Base-by-base conservation (phyloP, 352 stramenopile genomes). In the Peronospora destructor region DNA sequence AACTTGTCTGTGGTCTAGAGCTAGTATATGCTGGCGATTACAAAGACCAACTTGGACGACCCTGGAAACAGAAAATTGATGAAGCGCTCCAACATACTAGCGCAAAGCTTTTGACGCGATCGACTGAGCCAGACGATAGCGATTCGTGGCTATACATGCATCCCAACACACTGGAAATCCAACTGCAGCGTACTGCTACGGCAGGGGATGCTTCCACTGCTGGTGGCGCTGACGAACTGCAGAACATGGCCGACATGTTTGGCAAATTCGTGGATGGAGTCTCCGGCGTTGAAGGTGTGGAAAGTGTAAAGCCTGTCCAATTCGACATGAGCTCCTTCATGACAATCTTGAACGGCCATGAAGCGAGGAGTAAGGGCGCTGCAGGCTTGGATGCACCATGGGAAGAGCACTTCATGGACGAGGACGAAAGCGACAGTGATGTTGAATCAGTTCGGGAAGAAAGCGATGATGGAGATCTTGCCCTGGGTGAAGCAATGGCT, bases 61-160 rank as follows among this genome's bases (percentile, higher is more conserved):
- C 45, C 1, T 92, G 74, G 61, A 61, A 58, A 12, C 11, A 60
- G 9, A 26, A 55, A 11, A 73, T 92, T 0, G 68, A 84, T 7
- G 53, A 68, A 13, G 29, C 46, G 0, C 25, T 76, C 10, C 46
- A 52, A 13, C 44, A 53, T 11, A 3, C 45, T 2, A 37, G 0
- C 12, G 19, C n/a, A 0, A 38, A 49, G 26, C 23, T 51, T 9
- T 53, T 10, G 10, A 42, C 16, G 29, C 56, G 25, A 28, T 49
- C 37, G 12, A 52, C 44, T 51, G 40, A 49, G 11, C 42, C 56
- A 10, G 73, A 87, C 16, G 82, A 93, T 45, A 73, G 88, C 21
- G 71, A 90, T n/a, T 68, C 71, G 37, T 93, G 82, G 82, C 35
- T 93, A 47, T 84, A 87, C 23, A 53, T 93, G 41, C 70, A 86